A percentile compares a stretch with the other conserved stretches of the same genome.
These are phyloP conservation scores for Coleophoma crateriformis DNA, from an alignment of 2,329 filamentous ascomycete species.

Conservation along the genomic window DNA sequence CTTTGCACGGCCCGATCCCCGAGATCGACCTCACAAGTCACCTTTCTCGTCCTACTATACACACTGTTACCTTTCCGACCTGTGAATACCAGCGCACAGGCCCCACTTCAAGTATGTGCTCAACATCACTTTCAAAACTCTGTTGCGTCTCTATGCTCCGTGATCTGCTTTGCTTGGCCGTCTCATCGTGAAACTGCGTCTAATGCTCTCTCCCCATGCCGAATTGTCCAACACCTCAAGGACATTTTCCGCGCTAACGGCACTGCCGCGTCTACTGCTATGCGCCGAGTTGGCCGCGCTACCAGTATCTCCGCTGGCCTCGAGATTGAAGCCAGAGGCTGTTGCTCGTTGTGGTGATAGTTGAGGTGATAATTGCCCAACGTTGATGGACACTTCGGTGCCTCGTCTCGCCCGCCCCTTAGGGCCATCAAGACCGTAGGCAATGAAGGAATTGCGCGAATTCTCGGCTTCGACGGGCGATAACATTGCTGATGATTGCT, in stretches of 20 bases:
- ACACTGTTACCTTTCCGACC: neutral
- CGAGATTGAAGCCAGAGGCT: slow-evolving; percentile 24
- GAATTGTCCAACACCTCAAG: slow-evolving; percentile 83
- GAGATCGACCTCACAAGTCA: slow-evolving; percentile 9
- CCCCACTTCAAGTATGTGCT: slow-evolving; percentile 1
- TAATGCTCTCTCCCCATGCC: slow-evolving; percentile 88
- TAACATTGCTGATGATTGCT: slow-evolving; percentile 11
- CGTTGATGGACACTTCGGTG: slow-evolving; percentile 8
- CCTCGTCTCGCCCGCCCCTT: slow-evolving; percentile 13
- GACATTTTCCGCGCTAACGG: slow-evolving; percentile 70
- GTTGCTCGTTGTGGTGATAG: slow-evolving; percentile 30
- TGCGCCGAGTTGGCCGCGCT: slow-evolving; percentile 18
- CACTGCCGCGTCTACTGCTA: slow-evolving; percentile 59
- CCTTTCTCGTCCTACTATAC: neutral
- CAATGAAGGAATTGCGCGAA: slow-evolving; percentile 21
- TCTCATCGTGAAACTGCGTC: slow-evolving; percentile 73
- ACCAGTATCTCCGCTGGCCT: slow-evolving; percentile 14
- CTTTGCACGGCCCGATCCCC: slow-evolving; percentile 10
- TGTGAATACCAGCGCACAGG: slow-evolving; percentile 5
- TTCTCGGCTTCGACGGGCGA: slow-evolving; percentile 19
- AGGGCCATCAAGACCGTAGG: slow-evolving; percentile 21
- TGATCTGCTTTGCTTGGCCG: slow-evolving; percentile 28
- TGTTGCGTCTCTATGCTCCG: slow-evolving; percentile 9
- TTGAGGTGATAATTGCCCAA: slow-evolving; percentile 15
- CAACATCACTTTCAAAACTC: slow-evolving; percentile 11